phyloP scores from a whole-genome alignment of 164 flowering plant species.

The Kalanchoe fedtschenkoi region DNA sequence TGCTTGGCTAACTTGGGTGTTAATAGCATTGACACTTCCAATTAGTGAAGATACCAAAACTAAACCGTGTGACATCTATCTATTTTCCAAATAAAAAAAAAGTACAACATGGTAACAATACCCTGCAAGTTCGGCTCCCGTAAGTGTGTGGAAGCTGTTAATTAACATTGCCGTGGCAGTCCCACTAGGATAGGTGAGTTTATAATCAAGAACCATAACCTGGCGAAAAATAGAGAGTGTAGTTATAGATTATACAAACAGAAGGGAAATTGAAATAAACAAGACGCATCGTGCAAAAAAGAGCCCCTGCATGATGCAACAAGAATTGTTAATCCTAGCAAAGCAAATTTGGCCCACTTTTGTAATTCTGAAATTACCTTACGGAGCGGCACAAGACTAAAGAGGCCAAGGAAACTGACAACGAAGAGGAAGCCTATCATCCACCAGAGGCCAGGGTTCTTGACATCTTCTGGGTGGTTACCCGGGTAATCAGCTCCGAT shows the following conservation, averaged over 20 bases:
- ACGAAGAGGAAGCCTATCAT: slow-evolving; percentile 87
- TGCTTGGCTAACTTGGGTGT: background rate
- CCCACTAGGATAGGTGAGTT: slow-evolving; percentile 96
- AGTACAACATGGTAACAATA: slow-evolving; percentile 12
- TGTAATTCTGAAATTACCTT: slow-evolving; percentile 40
- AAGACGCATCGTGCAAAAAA: background rate
- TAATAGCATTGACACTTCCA: too few relatives aligned
- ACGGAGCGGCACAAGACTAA: slow-evolving; percentile 90
- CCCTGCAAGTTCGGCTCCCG: slow-evolving; percentile 97
- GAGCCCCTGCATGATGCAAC: background rate
- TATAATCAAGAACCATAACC: slow-evolving; percentile 92
- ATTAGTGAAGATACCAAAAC: too few relatives aligned
- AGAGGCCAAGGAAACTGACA: slow-evolving; percentile 91
- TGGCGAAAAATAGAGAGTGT: slow-evolving; percentile 11
- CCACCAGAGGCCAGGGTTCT: slow-evolving; percentile 81
- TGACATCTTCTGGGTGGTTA: slow-evolving; percentile 73
- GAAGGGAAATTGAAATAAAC: background rate
- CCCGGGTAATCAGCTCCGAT: slow-evolving; percentile 89
- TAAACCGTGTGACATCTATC: too few relatives aligned
- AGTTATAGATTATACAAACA: background rate
- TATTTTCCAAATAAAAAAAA: background rate
- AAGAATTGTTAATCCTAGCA: background rate
- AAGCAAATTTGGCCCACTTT: background rate
- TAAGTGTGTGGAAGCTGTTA: slow-evolving; percentile 86
- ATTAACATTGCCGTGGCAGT: slow-evolving; percentile 97